Evolutionary conservation across 164 flowering plant species (phyloP).

Genomic region (Magnolia kwangsiensis): DNA sequence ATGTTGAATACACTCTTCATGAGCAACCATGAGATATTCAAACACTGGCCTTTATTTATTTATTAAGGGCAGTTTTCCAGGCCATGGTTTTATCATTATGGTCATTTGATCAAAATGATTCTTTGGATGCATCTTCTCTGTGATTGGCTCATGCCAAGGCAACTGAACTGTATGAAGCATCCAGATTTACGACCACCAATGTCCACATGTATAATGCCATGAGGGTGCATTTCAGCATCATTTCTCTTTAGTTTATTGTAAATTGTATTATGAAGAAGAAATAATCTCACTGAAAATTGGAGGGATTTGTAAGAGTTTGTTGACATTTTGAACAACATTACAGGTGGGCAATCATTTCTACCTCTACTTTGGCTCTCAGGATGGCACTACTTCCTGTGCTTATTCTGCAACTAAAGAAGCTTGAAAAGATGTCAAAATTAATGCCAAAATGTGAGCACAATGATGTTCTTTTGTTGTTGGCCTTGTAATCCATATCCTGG

Average conservation of each 20-base stretch:
- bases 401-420: conserved; percentile 54
- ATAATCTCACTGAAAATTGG: not conserved
- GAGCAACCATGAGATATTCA: not conserved
- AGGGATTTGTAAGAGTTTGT: not conserved
- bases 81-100: not conserved
- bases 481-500: not conserved
- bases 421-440: conserved; percentile 52
- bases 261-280: too few relatives aligned
- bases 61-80: too few relatives aligned
- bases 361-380: conserved; percentile 77
- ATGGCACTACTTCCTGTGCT: conserved; percentile 53
- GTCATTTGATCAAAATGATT: not conserved
- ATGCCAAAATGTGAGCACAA: conserved; percentile 65
- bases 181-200: not conserved
- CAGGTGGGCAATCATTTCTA: conserved; percentile 79
- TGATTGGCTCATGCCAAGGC: not conserved
- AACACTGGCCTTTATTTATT: too few relatives aligned
- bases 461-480: not conserved
- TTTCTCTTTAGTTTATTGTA: too few relatives aligned
- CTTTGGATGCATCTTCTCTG: not conserved
- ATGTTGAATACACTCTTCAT: not conserved
- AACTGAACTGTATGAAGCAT: not conserved
- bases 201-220: too few relatives aligned
- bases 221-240: too few relatives aligned
- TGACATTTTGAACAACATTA: conserved; percentile 13